These are phyloP conservation scores for Talaromyces sp. DNA, from an alignment of 2,329 filamentous ascomycete species.

Conservation along the genomic window DNA sequence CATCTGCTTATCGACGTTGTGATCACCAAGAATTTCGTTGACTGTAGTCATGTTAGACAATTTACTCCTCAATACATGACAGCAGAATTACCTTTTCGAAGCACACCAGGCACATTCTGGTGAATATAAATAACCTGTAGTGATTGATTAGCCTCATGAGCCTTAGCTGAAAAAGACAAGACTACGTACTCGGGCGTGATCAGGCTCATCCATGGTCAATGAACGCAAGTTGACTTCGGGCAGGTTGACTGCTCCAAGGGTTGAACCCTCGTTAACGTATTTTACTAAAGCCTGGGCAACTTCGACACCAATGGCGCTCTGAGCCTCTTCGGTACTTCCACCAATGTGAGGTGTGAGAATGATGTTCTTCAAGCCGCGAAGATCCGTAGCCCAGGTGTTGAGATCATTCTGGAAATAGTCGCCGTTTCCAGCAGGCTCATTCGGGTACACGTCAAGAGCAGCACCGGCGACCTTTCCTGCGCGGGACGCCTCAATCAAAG, in stretches of 20 bases:
- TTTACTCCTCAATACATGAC: neutral
- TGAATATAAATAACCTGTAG: slow-evolving; percentile 84
- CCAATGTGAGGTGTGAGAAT: slow-evolving; percentile 97
- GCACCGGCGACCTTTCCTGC: slow-evolving; percentile 85
- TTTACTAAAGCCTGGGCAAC: slow-evolving; percentile 82
- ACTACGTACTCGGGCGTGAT: slow-evolving; percentile 70
- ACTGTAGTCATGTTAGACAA: slow-evolving; percentile 49
- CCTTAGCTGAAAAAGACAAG: neutral
- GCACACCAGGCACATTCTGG: slow-evolving; percentile 90
- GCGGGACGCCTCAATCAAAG: slow-evolving; percentile 81
- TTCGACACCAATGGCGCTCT: slow-evolving; percentile 92
- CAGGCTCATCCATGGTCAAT: slow-evolving; percentile 82
- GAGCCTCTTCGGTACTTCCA: slow-evolving; percentile 95
- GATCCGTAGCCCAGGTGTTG: slow-evolving; percentile 80
- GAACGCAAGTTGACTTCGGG: slow-evolving; percentile 90
- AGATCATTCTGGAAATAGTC: slow-evolving; percentile 86
- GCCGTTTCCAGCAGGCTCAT: slow-evolving; percentile 89
- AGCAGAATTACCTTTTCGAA: slow-evolving; percentile 64
- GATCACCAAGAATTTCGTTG: slow-evolving; percentile 87
- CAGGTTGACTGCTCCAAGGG: slow-evolving; percentile 88
- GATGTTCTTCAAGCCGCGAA: slow-evolving; percentile 81
- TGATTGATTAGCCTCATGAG: slow-evolving; percentile 19
- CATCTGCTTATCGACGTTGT: slow-evolving; percentile 99
- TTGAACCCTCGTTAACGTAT: slow-evolving; percentile 94
- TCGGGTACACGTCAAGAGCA: slow-evolving; percentile 93